Evolutionary conservation across 148 eudicot genomes (phyloP).

Genomic region (Cornus suecica): DNA sequence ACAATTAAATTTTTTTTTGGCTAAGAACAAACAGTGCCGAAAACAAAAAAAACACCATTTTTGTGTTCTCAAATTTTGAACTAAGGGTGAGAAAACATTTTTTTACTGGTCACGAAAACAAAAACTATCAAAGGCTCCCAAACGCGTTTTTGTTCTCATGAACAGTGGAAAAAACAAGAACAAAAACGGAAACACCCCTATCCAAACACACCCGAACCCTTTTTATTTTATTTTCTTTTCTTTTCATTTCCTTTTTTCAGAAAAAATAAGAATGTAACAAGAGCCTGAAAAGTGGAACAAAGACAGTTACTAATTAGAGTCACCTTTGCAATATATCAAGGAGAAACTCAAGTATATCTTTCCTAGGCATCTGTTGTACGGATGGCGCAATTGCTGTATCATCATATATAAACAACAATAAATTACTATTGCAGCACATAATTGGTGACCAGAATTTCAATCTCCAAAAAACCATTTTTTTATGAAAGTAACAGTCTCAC

Average conservation of each 20-base stretch:
- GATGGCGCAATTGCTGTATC: neutral
- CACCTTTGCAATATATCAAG: slow-evolving; percentile 20
- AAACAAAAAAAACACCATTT: too few relatives aligned
- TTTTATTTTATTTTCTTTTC: too few relatives aligned
- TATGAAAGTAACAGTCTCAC: slow-evolving; percentile 8
- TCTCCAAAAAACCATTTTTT: neutral
- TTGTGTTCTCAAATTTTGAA: too few relatives aligned
- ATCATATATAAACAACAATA: neutral
- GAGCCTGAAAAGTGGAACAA: neutral
- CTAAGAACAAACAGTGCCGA: too few relatives aligned
- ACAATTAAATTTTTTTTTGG: too few relatives aligned
- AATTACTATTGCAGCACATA: neutral
- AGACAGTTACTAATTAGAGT: neutral
- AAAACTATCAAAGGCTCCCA: too few relatives aligned
- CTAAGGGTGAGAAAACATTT: too few relatives aligned
- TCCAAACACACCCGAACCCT: too few relatives aligned
- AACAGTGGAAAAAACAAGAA: too few relatives aligned
- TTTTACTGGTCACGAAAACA: too few relatives aligned
- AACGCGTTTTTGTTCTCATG: too few relatives aligned
- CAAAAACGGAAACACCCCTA: too few relatives aligned
- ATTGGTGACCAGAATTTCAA: neutral
- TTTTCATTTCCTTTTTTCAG: neutral
- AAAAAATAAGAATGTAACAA: neutral
- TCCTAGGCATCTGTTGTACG: slow-evolving; percentile 7
- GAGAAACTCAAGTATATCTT: slow-evolving; percentile 8